Evolutionary conservation across 2,329 filamentous ascomycete species (phyloP).

Genomic region (Pestalotiopsis sp.): DNA sequence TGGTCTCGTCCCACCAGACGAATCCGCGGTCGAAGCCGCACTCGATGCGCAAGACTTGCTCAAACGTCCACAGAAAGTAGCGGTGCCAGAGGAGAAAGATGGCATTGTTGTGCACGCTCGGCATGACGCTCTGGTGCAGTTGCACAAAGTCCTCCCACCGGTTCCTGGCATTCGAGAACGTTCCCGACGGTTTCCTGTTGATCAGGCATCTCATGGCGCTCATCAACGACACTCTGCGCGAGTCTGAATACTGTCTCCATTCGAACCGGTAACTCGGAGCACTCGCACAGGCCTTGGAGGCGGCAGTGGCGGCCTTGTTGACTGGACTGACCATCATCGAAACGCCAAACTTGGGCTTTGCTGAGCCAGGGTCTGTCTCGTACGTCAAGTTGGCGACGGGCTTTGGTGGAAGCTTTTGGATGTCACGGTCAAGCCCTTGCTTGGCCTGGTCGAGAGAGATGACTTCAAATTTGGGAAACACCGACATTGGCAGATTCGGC

Average conservation of each 20-base stretch:
- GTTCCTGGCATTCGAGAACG: constrained; percentile 25
- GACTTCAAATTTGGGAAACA: constrained; percentile 2
- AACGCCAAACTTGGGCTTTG: not conserved
- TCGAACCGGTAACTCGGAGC: constrained; percentile 31
- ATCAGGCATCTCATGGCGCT: constrained; percentile 29
- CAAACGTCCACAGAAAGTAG: constrained; percentile 17
- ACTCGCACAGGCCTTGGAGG: constrained; percentile 13
- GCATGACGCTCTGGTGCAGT: constrained; percentile 30
- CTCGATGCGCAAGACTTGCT: constrained; percentile 27
- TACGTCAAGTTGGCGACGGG: not conserved
- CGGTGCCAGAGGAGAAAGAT: constrained; percentile 34
- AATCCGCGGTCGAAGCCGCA: constrained; percentile 32
- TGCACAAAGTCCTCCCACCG: constrained; percentile 33
- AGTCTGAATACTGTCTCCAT: constrained; percentile 30
- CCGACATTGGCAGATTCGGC: not conserved
- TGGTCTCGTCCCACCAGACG: constrained; percentile 36
- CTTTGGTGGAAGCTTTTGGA: not conserved
- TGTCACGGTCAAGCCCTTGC: not conserved
- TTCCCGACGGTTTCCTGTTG: constrained; percentile 25
- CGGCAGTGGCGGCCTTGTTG: not conserved
- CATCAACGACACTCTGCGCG: constrained; percentile 29
- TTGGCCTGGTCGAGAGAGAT: constrained; percentile 3
- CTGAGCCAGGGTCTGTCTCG: not conserved
- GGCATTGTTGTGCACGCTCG: constrained; percentile 32
- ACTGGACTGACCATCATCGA: not conserved